Evolutionary conservation across 192 early-diverging fungal species (phyloP).

Genomic region (Radiomyces spectabilis): DNA sequence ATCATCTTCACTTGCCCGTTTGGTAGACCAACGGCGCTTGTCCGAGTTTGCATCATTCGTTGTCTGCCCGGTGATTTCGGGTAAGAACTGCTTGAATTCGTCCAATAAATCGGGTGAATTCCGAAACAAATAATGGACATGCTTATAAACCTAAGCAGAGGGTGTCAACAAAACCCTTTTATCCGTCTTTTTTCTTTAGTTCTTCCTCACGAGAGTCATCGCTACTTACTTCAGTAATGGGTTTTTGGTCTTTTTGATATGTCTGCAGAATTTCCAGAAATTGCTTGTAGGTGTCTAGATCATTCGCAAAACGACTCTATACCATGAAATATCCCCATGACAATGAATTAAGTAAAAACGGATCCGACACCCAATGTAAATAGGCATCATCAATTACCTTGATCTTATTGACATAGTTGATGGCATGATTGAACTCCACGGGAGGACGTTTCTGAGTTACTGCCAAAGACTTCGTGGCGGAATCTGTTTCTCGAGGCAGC

Average conservation of each 20-base stretch:
- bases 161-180: background rate
- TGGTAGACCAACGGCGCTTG: too few species aligned
- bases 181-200: background rate
- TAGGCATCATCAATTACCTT: conserved; percentile 44
- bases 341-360: too few species aligned
- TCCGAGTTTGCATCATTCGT: too few species aligned
- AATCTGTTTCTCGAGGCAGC: too few species aligned
- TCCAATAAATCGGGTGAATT: conserved; percentile 85
- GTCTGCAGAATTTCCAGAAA: conserved; percentile 97
- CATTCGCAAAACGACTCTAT: conserved; percentile 75
- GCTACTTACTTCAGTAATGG: conserved; percentile 81
- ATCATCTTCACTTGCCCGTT: too few species aligned
- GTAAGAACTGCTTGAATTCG: conserved; percentile 98
- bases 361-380: too few species aligned
- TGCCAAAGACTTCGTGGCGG: too few species aligned
- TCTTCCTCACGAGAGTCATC: too few species aligned
- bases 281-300: conserved; percentile 95
- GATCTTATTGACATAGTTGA: conserved; percentile 99
- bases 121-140: conserved; percentile 88
- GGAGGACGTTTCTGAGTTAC: conserved; percentile 43
- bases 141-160: conserved; percentile 86
- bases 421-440: conserved; percentile 96
- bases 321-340: too few species aligned
- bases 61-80: conserved; percentile 81
- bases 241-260: conserved; percentile 92